Evolutionary conservation across 1,284 basidiomycete species (phyloP).

Genomic region (Austroboletus niveus): DNA sequence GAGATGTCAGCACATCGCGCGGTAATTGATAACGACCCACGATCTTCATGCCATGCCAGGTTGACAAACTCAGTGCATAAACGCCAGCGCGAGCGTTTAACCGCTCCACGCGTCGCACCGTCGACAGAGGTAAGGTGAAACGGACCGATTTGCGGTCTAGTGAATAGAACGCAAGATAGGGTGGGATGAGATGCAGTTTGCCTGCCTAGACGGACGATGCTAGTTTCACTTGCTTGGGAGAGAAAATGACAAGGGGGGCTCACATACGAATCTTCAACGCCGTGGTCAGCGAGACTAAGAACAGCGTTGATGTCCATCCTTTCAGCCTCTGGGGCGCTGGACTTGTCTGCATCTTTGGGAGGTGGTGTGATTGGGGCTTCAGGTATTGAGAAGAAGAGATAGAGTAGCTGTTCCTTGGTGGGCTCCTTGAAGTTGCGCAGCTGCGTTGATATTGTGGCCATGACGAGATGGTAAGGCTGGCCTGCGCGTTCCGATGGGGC

Average conservation of each 20-base stretch:
- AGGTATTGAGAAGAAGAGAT: constrained; percentile 85
- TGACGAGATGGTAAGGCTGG: too few species aligned
- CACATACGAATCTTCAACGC: constrained; percentile 90
- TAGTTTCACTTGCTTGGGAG: neutral
- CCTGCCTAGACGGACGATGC: constrained; percentile 63
- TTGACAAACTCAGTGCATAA: constrained; percentile 90
- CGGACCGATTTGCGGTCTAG: constrained; percentile 90
- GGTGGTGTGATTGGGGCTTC: constrained; percentile 19
- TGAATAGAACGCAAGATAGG: constrained; percentile 90
- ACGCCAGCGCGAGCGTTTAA: constrained; percentile 90
- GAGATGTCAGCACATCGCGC: constrained; percentile 8
- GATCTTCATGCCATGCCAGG: constrained; percentile 96
- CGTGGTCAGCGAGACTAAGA: constrained; percentile 74
- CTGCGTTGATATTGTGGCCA: constrained; percentile 81
- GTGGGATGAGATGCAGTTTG: constrained; percentile 85
- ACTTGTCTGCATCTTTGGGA: constrained; percentile 24
- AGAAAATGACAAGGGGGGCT: constrained; percentile 37
- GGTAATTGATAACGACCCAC: constrained; percentile 47
- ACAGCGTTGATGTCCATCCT: constrained; percentile 92
- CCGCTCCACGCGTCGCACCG: constrained; percentile 93
- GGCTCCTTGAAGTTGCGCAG: constrained; percentile 90
- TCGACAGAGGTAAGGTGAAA: constrained; percentile 90
- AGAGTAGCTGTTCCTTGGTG: constrained; percentile 77
- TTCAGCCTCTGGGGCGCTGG: constrained; percentile 43
- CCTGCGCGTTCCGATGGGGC: neutral